Conservation (phyloP, 768 basidiomycete genomes). For the Leccinum disarticulatum region DNA sequence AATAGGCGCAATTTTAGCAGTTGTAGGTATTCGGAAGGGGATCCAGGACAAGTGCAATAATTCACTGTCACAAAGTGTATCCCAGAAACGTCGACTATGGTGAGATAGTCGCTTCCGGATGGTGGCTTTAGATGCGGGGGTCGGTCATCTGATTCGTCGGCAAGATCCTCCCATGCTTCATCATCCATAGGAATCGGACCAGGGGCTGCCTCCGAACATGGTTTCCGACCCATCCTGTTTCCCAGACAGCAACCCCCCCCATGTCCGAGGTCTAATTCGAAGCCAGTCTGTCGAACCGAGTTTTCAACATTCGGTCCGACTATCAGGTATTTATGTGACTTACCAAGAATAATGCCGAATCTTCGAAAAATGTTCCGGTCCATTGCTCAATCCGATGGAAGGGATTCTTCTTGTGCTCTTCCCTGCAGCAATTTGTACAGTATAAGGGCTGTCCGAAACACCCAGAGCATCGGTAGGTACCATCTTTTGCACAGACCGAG, state of each 20-base stretch:
- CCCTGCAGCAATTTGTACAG: neutral
- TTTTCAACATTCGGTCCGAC: neutral
- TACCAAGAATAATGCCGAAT: neutral
- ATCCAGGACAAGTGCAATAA: neutral
- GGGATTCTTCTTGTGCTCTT: neutral
- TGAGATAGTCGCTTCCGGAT: neutral
- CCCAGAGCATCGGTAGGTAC: neutral
- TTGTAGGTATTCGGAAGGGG: neutral
- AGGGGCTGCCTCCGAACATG: neutral
- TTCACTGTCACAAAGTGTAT: neutral
- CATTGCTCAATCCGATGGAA: neutral
- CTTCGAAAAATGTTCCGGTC: neutral
- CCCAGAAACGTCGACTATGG: neutral
- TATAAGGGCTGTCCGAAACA: neutral
- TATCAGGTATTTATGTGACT: neutral
- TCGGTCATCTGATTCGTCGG: neutral
- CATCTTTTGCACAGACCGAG: neutral
- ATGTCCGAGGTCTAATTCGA: neutral
- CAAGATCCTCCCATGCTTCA: neutral
- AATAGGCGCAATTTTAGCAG: neutral
- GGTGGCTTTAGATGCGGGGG: neutral
- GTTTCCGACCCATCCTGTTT: neutral
- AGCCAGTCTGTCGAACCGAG: neutral
- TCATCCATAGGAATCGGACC: neutral
- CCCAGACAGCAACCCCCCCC: neutral